Percentiles rank a stretch among this genome's conserved stretches.
phyloP scores from a whole-genome alignment of 169 alveolate genomes.

The Haemoproteus tartakovskyi region DNA sequence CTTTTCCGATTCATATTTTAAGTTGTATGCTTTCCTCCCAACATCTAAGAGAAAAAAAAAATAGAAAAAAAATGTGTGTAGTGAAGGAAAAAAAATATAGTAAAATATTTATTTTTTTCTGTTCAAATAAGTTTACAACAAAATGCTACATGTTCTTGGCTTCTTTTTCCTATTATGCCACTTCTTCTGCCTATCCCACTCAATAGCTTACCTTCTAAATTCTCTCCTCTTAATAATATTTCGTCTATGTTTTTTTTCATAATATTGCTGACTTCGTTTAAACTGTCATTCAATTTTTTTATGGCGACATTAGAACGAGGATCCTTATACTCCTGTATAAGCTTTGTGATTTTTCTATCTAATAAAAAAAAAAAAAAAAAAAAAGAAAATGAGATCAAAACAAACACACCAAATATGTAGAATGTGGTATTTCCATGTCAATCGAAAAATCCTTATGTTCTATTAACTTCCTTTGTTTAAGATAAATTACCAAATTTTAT shows the following conservation, averaged over 20 bases:
- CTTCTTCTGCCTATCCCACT: too few species aligned
- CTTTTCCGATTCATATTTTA: slow-evolving; percentile 63
- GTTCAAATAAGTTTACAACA: too few species aligned
- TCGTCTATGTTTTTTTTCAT: slow-evolving; percentile 79
- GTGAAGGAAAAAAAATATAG: too few species aligned
- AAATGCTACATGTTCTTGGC: too few species aligned
- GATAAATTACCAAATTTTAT: slow-evolving; percentile 78
- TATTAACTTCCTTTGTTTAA: too few species aligned
- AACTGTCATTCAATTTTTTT: slow-evolving; percentile 76
- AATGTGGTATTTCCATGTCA: neutral
- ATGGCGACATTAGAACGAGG: slow-evolving; percentile 76
- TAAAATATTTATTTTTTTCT: too few species aligned
- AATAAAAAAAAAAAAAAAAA: neutral
- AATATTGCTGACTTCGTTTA: slow-evolving; percentile 77
- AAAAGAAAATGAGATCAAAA: neutral
- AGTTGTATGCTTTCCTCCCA: slow-evolving; percentile 73
- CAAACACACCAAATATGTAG: too few species aligned
- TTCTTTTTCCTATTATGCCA: too few species aligned
- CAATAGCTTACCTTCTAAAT: slow-evolving; percentile 80
- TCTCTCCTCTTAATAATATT: slow-evolving; percentile 76
- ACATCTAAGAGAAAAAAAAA: slow-evolving; percentile 60
- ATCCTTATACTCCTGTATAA: slow-evolving; percentile 73
- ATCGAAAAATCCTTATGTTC: too few species aligned
- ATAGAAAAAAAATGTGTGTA: neutral
- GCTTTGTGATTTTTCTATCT: slow-evolving; percentile 78